phyloP scores from a whole-genome alignment of 2,329 filamentous ascomycete species.

The Onygenales sp. region DNA sequence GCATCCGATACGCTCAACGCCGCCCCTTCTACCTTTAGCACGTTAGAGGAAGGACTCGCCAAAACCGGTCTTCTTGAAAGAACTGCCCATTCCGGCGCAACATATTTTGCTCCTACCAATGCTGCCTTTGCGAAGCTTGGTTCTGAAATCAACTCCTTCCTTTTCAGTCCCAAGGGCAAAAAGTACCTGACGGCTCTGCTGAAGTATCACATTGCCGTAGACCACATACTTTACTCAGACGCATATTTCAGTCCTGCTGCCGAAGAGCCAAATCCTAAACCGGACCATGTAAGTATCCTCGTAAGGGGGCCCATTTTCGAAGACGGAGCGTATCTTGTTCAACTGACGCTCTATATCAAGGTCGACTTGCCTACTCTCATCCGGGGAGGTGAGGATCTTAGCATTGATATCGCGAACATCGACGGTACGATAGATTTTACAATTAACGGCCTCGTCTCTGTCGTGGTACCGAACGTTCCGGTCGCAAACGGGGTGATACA shows the following conservation, averaged over 20 bases:
- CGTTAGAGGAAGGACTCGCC: constrained; percentile 61
- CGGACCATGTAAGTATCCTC: constrained; percentile 36
- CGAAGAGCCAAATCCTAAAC: constrained; percentile 11
- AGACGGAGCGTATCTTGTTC: background rate
- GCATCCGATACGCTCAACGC: constrained; percentile 55
- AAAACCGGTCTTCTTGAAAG: constrained; percentile 62
- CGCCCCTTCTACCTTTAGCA: constrained; percentile 65
- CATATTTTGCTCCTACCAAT: constrained; percentile 75
- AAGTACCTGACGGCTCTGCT: constrained; percentile 70
- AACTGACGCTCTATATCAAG: constrained; percentile 10
- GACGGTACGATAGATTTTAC: constrained; percentile 62
- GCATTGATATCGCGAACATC: constrained; percentile 60
- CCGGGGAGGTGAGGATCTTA: constrained; percentile 52
- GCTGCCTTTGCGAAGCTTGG: constrained; percentile 69
- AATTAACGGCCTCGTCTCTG: constrained; percentile 62
- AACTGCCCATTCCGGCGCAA: constrained; percentile 52
- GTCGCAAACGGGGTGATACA: constrained; percentile 77
- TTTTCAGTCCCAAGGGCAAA: constrained; percentile 67
- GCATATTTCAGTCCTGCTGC: constrained; percentile 53
- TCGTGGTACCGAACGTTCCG: constrained; percentile 60
- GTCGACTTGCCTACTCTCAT: constrained; percentile 64
- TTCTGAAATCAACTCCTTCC: constrained; percentile 64
- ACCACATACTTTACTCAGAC: constrained; percentile 74
- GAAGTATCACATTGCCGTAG: constrained; percentile 66
- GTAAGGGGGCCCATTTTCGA: too few relatives aligned